phyloP scores from a whole-genome alignment of 495 filamentous ascomycete species.

The Trichoderma asperelloides region DNA sequence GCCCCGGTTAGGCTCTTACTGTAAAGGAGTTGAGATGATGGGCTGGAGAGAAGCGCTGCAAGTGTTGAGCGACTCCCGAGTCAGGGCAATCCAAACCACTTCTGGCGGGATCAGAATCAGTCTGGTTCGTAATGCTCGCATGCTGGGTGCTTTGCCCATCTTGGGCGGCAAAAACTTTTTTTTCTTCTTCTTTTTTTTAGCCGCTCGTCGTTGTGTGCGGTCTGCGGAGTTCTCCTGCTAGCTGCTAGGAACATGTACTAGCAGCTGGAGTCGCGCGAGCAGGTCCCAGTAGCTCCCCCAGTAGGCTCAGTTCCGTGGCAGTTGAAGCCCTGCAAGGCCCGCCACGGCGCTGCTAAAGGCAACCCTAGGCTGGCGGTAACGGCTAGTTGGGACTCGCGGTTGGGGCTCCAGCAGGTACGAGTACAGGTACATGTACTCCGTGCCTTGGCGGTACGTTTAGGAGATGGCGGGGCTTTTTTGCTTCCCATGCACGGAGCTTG shows the following conservation, averaged over 20 bases:
- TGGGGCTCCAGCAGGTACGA: background rate
- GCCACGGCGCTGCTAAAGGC: background rate
- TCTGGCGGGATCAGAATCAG: background rate
- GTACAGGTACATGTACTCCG: background rate
- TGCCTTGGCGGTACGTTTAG: background rate
- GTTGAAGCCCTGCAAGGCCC: background rate
- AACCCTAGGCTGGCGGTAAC: background rate
- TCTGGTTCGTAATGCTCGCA: background rate
- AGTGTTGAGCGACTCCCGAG: too few species aligned
- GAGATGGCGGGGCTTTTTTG: background rate
- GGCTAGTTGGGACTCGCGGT: background rate
- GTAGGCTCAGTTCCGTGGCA: background rate
- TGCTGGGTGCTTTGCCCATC: background rate
- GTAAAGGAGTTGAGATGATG: background rate
- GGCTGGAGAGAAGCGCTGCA: background rate
- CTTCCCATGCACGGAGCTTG: background rate
- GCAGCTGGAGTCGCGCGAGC: background rate
- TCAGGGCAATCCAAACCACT: too few species aligned
- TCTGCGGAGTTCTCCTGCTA: background rate
- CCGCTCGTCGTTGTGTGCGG: background rate
- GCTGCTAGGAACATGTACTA: background rate
- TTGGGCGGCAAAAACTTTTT: constrained; percentile 3
- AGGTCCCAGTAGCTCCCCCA: background rate
- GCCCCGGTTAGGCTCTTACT: background rate
- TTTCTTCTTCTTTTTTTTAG: background rate